Base-by-base conservation (phyloP, 768 basidiomycete genomes). In the Kwoniella europaea region DNA sequence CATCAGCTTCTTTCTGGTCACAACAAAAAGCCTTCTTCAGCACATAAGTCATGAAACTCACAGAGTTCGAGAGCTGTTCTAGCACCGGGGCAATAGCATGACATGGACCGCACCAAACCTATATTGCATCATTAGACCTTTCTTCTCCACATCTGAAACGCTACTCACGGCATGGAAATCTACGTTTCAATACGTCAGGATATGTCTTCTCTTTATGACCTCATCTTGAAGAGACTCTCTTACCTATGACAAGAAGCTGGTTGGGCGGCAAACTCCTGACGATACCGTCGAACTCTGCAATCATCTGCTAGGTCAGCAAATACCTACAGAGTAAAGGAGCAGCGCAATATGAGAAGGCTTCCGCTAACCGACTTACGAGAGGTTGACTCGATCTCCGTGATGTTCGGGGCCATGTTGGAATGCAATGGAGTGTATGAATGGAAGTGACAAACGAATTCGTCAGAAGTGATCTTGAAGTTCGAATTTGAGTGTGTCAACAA, bases 211-310 rank as follows among this genome's bases (percentile, higher is more conserved):
- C 9, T 35, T 64, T 22, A n/a, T 15, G 41, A 16, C 35, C 2
- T 12, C 27, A 22, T 7, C 10, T 1, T 3, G 1, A 62, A 29
- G 24, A 35, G 41, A 63, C 9, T 5, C 22, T 57, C 79, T 72
- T 44, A 78, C 78, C 82, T 46, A 81, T 77, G 52, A 83, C 79
- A 18, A 82, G 72, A n/a, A 81, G 76, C 67, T 83, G 79, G 22
- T 57, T 67, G 0, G 76, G 66, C 24, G 74, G 65, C 20, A 83
- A 66, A 13, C 71, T 54, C 16, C 69, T 73, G 29, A 79, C 71
- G 57, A 83, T 78, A 41, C 63, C 63, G 53, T 83, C 80, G 65
- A 76, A 83, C 59, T 83, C 82, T 82, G 27, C 20, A 16, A 15
- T 58, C 52, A 20, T 20, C 44, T 35, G 20, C 15, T 5, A 35